phyloP scores from a whole-genome alignment of 2,329 filamentous ascomycete species.

The Colletotrichum falcatum region DNA sequence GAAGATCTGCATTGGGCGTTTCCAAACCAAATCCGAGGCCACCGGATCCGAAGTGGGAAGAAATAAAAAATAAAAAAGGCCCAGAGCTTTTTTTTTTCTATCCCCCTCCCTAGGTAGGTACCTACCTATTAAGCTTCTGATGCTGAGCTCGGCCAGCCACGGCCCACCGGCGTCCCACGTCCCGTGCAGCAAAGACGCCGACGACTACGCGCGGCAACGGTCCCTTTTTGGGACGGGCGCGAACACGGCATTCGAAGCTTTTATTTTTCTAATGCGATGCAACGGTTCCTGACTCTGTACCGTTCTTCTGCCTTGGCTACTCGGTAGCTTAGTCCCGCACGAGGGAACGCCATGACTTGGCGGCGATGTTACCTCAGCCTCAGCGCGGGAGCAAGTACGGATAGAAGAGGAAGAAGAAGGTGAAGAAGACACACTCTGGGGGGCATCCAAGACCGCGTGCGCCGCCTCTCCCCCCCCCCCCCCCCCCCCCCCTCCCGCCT shows the following conservation, averaged over 20 bases:
- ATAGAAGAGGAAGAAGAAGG: no score
- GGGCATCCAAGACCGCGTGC: not conserved
- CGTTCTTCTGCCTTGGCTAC: not conserved
- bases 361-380: not conserved
- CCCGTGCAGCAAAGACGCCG: no score
- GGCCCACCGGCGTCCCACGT: not conserved
- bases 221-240: no score
- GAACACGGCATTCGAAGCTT: not conserved
- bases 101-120: no score
- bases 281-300: not conserved
- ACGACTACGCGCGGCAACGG: not conserved
- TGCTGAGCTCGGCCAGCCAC: not conserved
- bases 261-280: not conserved
- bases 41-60: slow-evolving; percentile 32
- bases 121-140: no score
- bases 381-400: not conserved
- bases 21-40: slow-evolving; percentile 20
- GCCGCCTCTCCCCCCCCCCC: no score
- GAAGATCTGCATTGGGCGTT: slow-evolving; percentile 27
- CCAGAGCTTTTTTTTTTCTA: not conserved
- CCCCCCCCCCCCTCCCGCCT: no score
- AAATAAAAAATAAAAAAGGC: not conserved
- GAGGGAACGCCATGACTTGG: not conserved
- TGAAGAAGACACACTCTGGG: not conserved
- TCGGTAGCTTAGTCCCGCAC: not conserved